These are phyloP conservation scores for Microbotryum violaceum DNA, from an alignment of 1,284 basidiomycete species.

Conservation along the genomic window DNA sequence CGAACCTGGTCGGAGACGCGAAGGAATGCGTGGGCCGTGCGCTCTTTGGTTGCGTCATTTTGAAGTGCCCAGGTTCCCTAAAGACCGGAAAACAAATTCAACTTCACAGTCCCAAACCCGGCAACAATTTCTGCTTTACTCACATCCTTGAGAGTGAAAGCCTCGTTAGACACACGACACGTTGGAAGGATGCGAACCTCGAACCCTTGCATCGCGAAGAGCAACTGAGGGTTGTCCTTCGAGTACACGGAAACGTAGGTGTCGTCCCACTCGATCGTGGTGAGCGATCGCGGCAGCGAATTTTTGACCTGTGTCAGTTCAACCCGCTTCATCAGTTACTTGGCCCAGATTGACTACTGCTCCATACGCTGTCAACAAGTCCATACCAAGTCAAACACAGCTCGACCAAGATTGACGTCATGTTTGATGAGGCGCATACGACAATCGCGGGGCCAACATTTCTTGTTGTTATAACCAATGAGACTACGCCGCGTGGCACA, in stretches of 20 bases:
- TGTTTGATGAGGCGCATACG: conserved; percentile 99
- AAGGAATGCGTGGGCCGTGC: conserved; percentile 94
- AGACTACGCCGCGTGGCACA: conserved; percentile 50
- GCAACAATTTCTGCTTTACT: not conserved
- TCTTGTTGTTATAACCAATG: conserved; percentile 98
- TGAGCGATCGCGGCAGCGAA: conserved; percentile 86
- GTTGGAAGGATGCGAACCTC: conserved; percentile 96
- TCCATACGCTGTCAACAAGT: not conserved
- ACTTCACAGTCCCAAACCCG: not conserved
- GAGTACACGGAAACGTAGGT: conserved; percentile 88
- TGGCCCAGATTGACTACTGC: not conserved
- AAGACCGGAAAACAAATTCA: no score
- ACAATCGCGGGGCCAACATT: conserved; percentile 98
- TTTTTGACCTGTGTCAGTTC: conserved; percentile 63
- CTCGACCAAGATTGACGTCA: conserved; percentile 95
- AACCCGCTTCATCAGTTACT: not conserved
- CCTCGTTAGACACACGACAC: conserved; percentile 87
- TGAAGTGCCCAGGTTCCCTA: conserved; percentile 3
- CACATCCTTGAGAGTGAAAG: conserved; percentile 83
- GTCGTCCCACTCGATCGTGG: conserved; percentile 98
- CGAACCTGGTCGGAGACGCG: conserved; percentile 73
- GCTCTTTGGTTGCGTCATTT: conserved; percentile 91
- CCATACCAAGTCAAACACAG: conserved; percentile 57
- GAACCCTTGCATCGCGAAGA: conserved; percentile 98
- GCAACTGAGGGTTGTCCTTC: conserved; percentile 91